Conservation (phyloP, 768 basidiomycete species). For the Podaxis pistillaris region DNA sequence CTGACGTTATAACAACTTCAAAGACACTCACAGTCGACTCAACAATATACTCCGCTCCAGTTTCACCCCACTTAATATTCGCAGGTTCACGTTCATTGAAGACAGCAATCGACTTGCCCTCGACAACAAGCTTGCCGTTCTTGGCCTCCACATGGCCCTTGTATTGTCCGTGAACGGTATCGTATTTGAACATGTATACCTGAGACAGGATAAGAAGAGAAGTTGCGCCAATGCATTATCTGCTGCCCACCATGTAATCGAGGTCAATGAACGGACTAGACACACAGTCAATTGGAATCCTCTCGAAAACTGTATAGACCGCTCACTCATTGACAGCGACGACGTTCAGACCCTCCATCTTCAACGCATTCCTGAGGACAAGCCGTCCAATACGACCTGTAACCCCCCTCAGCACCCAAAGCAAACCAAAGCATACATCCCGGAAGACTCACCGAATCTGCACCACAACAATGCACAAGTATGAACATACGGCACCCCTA, state of each 20-base stretch:
- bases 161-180: constrained; percentile 84
- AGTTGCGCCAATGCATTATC: too few species aligned
- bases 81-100: constrained; percentile 83
- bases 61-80: constrained; percentile 66
- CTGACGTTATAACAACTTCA: background rate
- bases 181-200: constrained; percentile 96
- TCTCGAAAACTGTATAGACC: background rate
- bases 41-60: constrained; percentile 84
- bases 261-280: constrained; percentile 88
- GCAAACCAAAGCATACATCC: background rate
- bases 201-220: constrained; percentile 23
- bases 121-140: constrained; percentile 80
- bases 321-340: constrained; percentile 89
- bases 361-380: constrained; percentile 86
- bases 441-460: constrained; percentile 64
- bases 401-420: background rate
- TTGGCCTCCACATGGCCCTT: constrained; percentile 72
- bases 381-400: constrained; percentile 96
- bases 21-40: constrained; percentile 74
- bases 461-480: background rate
- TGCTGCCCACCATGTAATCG: constrained; percentile 74
- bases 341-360: constrained; percentile 65
- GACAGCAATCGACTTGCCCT: constrained; percentile 69
- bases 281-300: background rate
- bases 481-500: background rate